Evolutionary conservation across 805 yeast species (phyloP).

Genomic region (Saccharomycopsis schoenii): DNA sequence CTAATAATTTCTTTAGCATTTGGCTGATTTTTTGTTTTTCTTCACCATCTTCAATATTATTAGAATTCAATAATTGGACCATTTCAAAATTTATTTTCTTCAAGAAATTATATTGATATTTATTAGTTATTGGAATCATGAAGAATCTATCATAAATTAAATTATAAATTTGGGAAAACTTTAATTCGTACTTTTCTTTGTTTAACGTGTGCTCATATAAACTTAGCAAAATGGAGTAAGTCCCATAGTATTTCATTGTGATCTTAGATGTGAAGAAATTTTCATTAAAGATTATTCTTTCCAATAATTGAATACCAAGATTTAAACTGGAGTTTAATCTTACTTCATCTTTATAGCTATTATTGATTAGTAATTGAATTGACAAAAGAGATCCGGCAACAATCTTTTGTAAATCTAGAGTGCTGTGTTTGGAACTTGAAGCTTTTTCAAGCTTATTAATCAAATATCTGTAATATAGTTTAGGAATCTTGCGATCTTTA

Average conservation of each 20-base stretch:
- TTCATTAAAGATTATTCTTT: slow-evolving; percentile 3
- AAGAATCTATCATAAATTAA: slow-evolving; percentile 2
- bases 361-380: slow-evolving; percentile 8
- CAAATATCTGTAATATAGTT: slow-evolving; percentile 6
- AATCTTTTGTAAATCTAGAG: slow-evolving; percentile 5
- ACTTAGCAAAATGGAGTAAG: slow-evolving; percentile 8
- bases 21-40: slow-evolving; percentile 2
- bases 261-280: not conserved
- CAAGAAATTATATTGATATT: slow-evolving; percentile 14
- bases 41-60: not conserved
- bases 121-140: slow-evolving; percentile 3
- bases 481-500: slow-evolving; percentile 4
- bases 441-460: not conserved
- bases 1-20: slow-evolving; percentile 9
- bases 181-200: not conserved
- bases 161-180: slow-evolving; percentile 6
- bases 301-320: slow-evolving; percentile 8
- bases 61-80: slow-evolving; percentile 5
- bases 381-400: slow-evolving; percentile 14
- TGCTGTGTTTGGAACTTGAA: not conserved
- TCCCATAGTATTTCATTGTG: slow-evolving; percentile 10
- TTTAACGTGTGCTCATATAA: slow-evolving; percentile 12
- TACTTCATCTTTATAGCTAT: not conserved
- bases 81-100: slow-evolving; percentile 13
- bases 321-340: slow-evolving; percentile 13